Conservation (phyloP, 768 basidiomycete genomes). For the Clitopilus passeckerianus region DNA sequence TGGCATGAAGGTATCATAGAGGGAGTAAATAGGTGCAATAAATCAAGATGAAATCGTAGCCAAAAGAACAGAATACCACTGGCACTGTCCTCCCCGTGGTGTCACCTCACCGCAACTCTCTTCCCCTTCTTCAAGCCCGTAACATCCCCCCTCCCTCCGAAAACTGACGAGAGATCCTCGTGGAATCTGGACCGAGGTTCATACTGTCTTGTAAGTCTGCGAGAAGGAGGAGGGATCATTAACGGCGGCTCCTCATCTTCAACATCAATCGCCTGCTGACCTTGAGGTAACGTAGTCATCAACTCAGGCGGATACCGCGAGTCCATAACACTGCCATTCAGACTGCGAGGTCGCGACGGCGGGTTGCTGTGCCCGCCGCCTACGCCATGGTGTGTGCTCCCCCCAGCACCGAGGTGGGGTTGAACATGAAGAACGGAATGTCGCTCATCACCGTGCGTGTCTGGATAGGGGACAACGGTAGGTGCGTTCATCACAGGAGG, state of each 20-base stretch:
- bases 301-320: neutral
- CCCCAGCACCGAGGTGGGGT: conserved; percentile 2
- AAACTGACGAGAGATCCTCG: conserved; percentile 18
- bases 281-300: conserved; percentile 7
- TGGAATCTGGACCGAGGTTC: conserved; percentile 18
- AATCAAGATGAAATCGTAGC: neutral
- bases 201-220: conserved; percentile 3
- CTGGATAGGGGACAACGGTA: neutral
- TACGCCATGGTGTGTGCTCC: conserved; percentile 1
- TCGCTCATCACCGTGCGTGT: neutral
- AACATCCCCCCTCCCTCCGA: conserved; percentile 8
- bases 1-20: neutral
- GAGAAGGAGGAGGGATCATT: conserved; percentile 21
- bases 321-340: neutral
- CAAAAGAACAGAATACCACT: neutral
- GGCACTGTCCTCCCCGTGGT: neutral
- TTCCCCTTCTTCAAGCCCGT: neutral
- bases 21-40: neutral
- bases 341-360: neutral
- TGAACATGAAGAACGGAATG: neutral
- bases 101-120: conserved; percentile 1
- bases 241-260: conserved; percentile 18
- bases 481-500: neutral
- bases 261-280: conserved; percentile 12
- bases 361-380: neutral